Conservation (phyloP, 2,329 filamentous ascomycete genomes). For the Graphilbum fragrans region DNA sequence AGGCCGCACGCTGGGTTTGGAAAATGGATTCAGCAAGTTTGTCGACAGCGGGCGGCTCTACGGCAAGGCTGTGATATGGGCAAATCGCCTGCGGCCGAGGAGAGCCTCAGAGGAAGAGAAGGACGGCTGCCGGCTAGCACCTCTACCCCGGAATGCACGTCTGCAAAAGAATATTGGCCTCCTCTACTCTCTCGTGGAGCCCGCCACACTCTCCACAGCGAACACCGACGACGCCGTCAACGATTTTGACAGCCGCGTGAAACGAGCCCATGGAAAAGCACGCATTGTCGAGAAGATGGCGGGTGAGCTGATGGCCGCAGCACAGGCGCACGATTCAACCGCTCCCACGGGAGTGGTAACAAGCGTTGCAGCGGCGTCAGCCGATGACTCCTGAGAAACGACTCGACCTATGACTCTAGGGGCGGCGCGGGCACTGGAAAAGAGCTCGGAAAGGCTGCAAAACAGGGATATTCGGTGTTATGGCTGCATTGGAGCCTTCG, state of each 20-base stretch:
- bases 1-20: constrained; percentile 79
- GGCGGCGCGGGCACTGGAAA: too few relatives aligned
- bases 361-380: too few relatives aligned
- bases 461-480: too few relatives aligned
- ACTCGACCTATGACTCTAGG: too few relatives aligned
- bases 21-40: constrained; percentile 92
- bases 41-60: constrained; percentile 66
- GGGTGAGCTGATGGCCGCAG: constrained; percentile 25
- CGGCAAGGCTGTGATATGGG: constrained; percentile 74
- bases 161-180: constrained; percentile 65
- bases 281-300: constrained; percentile 72
- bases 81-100: too few relatives aligned
- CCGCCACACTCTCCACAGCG: constrained; percentile 60
- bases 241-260: constrained; percentile 82
- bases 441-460: too few relatives aligned
- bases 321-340: background rate
- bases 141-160: constrained; percentile 46
- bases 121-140: constrained; percentile 17
- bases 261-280: constrained; percentile 69
- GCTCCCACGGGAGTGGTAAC: too few relatives aligned
- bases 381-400: too few relatives aligned
- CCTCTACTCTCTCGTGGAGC: constrained; percentile 68
- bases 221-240: constrained; percentile 85
- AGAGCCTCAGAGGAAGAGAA: constrained; percentile 24
- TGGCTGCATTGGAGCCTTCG: too few relatives aligned